Evolutionary conservation across 2,329 filamentous ascomycete species (phyloP), one percentile per base, ranked within the genome.

Genomic region (Scedosporium aurantiacum): DNA sequence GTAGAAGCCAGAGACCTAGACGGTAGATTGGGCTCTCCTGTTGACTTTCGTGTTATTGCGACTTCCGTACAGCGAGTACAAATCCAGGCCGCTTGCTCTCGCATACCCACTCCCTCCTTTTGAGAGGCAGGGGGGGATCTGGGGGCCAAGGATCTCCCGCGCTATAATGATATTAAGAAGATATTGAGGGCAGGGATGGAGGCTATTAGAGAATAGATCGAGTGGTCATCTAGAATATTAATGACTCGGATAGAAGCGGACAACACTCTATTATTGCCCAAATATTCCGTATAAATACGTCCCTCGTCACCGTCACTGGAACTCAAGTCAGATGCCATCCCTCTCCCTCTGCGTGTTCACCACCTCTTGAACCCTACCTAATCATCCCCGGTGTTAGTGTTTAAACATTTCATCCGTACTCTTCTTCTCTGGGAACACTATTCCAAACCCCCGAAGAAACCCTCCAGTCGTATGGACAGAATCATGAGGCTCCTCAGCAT

Each of bases 401-500:
- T 21, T 14, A 37, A 28, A 12, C 21, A 16, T 28, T 37, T 57
- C 14, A 10, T 40, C 27, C 21, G 41, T 28, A 16, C 16, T 43
- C 28, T n/a, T 18, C 43, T 21, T 45, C 28, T 60, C 21, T 14
- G 16, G 6, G 2, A 23, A 21, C 12, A 43, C 25, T 8, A 6
- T 41, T 43, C 32, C 21, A 4, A 32, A 16, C 14, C 52, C 52
- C 8, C 27, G 4, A 23, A 23, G 28, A 32, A 27, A 8, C 43
- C 1, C 7, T 60, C 67, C 68, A 52, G 65, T 65, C 63, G 64
- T 64, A 63, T 8, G 10, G 8, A 32, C 28, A 37, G 32, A 37
- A 66, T 66, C 56, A 66, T 72, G 63, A 66, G 66, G 63, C 45
- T 63, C 58, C 50, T 68, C 60, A 65, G 63, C 58, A 8, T 70